phyloP scores from a whole-genome alignment of 2,329 filamentous ascomycete genomes.

The Botrytis galanthina region DNA sequence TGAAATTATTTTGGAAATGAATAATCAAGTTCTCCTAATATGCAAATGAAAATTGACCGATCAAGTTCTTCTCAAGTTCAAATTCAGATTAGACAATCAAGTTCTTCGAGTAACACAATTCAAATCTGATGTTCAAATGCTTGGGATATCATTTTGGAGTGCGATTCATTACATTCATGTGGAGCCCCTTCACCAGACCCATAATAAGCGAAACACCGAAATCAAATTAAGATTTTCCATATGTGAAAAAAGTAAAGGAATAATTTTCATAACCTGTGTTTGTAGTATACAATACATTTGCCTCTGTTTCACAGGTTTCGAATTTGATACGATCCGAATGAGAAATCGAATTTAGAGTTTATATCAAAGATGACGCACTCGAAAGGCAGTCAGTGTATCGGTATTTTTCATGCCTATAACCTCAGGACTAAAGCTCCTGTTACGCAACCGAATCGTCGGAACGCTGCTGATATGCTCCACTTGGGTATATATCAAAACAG shows the following conservation, averaged over 20 bases:
- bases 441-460: rapidly evolving
- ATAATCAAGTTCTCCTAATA: no score
- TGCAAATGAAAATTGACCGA: no score
- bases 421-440: background rate
- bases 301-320: background rate
- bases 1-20: background rate
- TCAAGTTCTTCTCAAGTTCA: background rate
- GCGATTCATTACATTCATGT: background rate
- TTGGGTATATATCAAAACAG: rapidly evolving
- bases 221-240: background rate
- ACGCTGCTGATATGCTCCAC: rapidly evolving
- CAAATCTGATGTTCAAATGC: background rate
- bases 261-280: background rate
- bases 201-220: constrained; percentile 5
- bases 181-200: background rate
- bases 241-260: background rate
- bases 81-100: background rate
- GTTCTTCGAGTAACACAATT: background rate
- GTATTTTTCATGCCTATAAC: background rate
- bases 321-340: background rate
- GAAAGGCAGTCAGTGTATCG: background rate
- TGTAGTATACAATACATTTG: background rate
- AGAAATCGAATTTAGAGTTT: background rate
- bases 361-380: background rate
- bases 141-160: background rate